Evolutionary conservation across 2,329 filamentous ascomycete species (phyloP).

Genomic region (Ascochyta pisi): DNA sequence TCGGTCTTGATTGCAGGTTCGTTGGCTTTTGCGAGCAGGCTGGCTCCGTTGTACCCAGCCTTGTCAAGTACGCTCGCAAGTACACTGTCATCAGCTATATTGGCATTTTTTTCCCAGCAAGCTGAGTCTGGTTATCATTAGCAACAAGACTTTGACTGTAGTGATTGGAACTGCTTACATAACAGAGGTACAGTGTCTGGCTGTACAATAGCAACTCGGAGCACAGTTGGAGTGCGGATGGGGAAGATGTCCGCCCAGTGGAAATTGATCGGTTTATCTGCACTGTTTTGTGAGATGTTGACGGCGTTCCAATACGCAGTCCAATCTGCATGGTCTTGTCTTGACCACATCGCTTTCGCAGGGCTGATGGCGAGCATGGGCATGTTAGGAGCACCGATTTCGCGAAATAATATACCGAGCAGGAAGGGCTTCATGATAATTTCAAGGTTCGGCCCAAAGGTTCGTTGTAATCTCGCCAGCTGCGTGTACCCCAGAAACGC

Average conservation of each 20-base stretch:
- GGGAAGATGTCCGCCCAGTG: conserved; percentile 42
- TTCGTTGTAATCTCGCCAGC: conserved; percentile 33
- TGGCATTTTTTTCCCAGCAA: conserved; percentile 42
- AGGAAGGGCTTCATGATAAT: conserved; percentile 45
- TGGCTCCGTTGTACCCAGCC: conserved; percentile 35
- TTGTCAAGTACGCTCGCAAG: conserved; percentile 33
- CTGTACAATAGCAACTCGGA: conserved; percentile 41
- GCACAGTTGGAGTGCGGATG: conserved; percentile 43
- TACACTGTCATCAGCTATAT: conserved; percentile 37
- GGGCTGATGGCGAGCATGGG: conserved; percentile 34
- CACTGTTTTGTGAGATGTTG: conserved; percentile 33
- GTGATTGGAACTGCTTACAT: conserved; percentile 26
- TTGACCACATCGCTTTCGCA: conserved; percentile 36
- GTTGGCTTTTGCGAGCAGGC: conserved; percentile 37
- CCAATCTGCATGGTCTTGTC: conserved; percentile 45
- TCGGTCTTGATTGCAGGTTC: conserved; percentile 29
- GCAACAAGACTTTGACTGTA: neutral
- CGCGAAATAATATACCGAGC: conserved; percentile 43
- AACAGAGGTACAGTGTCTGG: conserved; percentile 29
- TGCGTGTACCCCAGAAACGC: conserved; percentile 46
- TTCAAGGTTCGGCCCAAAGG: conserved; percentile 33
- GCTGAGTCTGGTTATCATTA: conserved; percentile 35
- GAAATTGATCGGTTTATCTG: conserved; percentile 36
- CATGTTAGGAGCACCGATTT: conserved; percentile 45
- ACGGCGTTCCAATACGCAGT: conserved; percentile 43